Percentiles rank a stretch among this genome's conserved stretches.
Conservation (phyloP, 75 land plant genomes). For the Ceratopteris richardii region DNA sequence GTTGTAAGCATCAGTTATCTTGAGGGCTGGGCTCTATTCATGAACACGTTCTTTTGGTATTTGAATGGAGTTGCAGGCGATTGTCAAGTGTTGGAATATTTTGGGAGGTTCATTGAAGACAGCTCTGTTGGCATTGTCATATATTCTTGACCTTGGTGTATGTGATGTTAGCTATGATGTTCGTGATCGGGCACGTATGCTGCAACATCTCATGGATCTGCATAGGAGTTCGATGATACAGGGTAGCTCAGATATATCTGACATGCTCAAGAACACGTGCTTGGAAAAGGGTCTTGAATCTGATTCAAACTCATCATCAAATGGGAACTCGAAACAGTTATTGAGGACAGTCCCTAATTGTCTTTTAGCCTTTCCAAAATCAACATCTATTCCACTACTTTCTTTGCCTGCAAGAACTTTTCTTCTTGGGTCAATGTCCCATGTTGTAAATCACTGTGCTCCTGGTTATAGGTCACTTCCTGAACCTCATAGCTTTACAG, state of each 20-base stretch:
- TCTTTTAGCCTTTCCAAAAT: not conserved
- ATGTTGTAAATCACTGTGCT: constrained; percentile 88
- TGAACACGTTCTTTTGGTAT: too few species aligned
- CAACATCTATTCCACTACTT: not conserved
- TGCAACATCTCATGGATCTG: constrained; percentile 37
- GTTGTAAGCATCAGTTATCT: too few species aligned
- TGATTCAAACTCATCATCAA: not conserved
- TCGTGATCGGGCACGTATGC: constrained; percentile 84
- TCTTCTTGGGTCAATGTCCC: constrained; percentile 95
- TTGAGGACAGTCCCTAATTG: not conserved
- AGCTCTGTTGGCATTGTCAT: constrained; percentile 22
- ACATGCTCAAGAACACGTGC: constrained; percentile 3
- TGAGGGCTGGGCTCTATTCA: too few species aligned
- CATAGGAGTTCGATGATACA: not conserved
- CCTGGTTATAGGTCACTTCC: constrained; percentile 90
- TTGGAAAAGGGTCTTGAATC: constrained; percentile 4
- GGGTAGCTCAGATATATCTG: constrained; percentile 5
- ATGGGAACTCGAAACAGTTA: not conserved
- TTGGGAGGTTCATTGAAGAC: constrained; percentile 14
- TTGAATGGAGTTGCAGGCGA: constrained; percentile 21
- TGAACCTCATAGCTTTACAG: constrained; percentile 48
- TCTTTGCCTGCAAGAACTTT: constrained; percentile 37
- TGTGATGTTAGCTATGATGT: constrained; percentile 76
- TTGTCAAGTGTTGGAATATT: constrained; percentile 30
- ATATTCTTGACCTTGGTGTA: constrained; percentile 62